phyloP scores from a whole-genome alignment of 163 green algal genomes.

The Prototheca cutis region DNA sequence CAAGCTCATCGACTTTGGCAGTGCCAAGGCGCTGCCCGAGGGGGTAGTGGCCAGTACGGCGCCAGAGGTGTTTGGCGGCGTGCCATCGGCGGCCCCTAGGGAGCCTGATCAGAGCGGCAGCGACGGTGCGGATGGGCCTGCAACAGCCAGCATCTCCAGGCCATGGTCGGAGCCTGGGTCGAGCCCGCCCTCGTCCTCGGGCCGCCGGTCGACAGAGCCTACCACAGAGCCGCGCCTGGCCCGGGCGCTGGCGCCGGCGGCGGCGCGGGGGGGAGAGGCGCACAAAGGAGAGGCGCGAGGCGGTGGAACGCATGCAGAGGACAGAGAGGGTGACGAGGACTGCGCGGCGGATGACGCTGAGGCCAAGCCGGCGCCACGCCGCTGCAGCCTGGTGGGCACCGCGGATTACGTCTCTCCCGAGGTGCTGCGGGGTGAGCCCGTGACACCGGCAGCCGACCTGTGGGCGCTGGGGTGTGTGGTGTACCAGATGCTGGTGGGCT shows the following conservation, averaged over 20 bases:
- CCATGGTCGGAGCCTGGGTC: not conserved
- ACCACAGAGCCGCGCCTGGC: not conserved
- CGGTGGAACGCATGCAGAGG: no score
- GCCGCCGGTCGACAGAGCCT: not conserved
- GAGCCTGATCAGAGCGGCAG: no score
- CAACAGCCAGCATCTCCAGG: not conserved
- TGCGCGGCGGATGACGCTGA: no score
- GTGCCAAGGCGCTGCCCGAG: conserved; percentile 45
- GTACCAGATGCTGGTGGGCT: conserved; percentile 76
- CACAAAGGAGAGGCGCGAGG: no score
- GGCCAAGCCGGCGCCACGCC: no score
- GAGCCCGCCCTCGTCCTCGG: not conserved
- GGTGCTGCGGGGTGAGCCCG: conserved; percentile 47
- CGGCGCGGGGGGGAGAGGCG: not conserved
- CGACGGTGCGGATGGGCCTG: no score
- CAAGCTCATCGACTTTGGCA: conserved; percentile 92
- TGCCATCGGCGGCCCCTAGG: not conserved
- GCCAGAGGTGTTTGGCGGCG: not conserved
- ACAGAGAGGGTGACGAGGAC: no score
- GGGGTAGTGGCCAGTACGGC: not conserved
- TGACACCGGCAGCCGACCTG: conserved; percentile 64
- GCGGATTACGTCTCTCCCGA: conserved; percentile 93
- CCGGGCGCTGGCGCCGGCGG: not conserved
- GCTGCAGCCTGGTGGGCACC: conserved; percentile 79
- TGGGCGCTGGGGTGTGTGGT: conserved; percentile 87